Conservation (phyloP, 768 basidiomycete species). For the Termitomyces sp. region DNA sequence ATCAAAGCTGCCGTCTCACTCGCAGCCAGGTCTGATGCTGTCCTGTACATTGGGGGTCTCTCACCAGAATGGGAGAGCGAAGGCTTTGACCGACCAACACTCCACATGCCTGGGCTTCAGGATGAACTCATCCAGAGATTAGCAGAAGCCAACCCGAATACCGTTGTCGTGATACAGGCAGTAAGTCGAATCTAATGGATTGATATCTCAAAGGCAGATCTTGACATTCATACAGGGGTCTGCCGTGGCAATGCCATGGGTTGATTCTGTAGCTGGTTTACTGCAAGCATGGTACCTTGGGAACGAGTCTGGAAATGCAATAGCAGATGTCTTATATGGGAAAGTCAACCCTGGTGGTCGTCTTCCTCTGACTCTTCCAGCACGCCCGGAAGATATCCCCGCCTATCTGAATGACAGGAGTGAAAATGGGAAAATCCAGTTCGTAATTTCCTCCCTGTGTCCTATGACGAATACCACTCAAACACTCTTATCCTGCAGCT, state of each 20-base stretch:
- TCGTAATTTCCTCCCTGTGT: constrained; percentile 5
- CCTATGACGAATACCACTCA: not conserved
- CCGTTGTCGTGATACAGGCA: constrained; percentile 55
- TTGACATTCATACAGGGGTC: constrained; percentile 41
- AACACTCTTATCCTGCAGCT: constrained; percentile 20
- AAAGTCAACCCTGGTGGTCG: constrained; percentile 55
- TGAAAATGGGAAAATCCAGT: constrained; percentile 52
- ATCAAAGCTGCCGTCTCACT: constrained; percentile 51
- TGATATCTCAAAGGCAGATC: not conserved
- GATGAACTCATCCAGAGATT: constrained; percentile 53
- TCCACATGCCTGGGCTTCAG: constrained; percentile 53
- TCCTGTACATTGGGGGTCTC: constrained; percentile 53
- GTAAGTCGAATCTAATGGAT: constrained; percentile 27
- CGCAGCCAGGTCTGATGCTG: constrained; percentile 49
- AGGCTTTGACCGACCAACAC: constrained; percentile 61
- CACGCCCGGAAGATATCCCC: constrained; percentile 54
- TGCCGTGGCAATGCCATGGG: constrained; percentile 73
- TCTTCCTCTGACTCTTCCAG: constrained; percentile 57
- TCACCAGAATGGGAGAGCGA: constrained; percentile 74
- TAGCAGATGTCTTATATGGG: constrained; percentile 62
- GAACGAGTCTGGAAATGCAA: constrained; percentile 59
- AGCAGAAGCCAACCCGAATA: constrained; percentile 48
- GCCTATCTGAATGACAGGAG: constrained; percentile 52
- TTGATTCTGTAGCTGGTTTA: constrained; percentile 44
- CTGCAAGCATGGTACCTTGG: constrained; percentile 64